Base-by-base conservation (phyloP, 2,329 filamentous ascomycete genomes). In the Botryotinia convoluta region DNA sequence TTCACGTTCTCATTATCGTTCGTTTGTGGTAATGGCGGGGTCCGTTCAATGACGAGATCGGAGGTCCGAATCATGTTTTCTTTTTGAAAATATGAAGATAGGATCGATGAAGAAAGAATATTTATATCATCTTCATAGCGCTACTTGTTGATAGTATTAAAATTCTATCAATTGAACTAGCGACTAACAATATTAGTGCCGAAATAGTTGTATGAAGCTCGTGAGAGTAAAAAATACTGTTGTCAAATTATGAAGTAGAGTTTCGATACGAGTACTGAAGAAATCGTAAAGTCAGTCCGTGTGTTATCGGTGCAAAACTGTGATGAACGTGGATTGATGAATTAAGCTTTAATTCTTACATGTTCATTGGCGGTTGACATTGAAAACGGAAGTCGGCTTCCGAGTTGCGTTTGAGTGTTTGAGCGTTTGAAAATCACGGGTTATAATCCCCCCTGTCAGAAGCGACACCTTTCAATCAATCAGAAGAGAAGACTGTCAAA, bases 21-120 rank as follows among this genome's bases (percentile, higher is more conserved):
- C 12, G 22, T 29, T 29, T 45, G 48, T 26, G 26, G 44, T 32
- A 45, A 48, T 14, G 69, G 60, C 37, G 69, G 69, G 45, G 69
- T 64, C 39, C 5, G 22, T 44, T 64, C 14, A 16, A 42, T 45
- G 8, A 26, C 8, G 42, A 44, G 9, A 48, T 71, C 69, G 44
- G 60, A 59, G 22, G 26, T 57, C 68, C 68, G 68, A 70, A 29
- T 51, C 54, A 37, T 70, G 32, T 29, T 70, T 29, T 26, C 9
- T 42, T 37, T 29, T 60, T 39, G 20, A 16, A 4, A 22, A n/a
- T 20, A 1, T 69, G 26, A 60, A 60, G 20, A 62, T 1, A 54
- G 18, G 51, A 54, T 54, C 6, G 39, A 10, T 32, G 51, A 35
- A 16, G 20, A 29, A 60, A 29, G n/a, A 29, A 60, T 32, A 4